These are phyloP conservation scores for Lasiodiplodia sp. DNA, from an alignment of 2,329 filamentous ascomycete species.

Conservation along the genomic window DNA sequence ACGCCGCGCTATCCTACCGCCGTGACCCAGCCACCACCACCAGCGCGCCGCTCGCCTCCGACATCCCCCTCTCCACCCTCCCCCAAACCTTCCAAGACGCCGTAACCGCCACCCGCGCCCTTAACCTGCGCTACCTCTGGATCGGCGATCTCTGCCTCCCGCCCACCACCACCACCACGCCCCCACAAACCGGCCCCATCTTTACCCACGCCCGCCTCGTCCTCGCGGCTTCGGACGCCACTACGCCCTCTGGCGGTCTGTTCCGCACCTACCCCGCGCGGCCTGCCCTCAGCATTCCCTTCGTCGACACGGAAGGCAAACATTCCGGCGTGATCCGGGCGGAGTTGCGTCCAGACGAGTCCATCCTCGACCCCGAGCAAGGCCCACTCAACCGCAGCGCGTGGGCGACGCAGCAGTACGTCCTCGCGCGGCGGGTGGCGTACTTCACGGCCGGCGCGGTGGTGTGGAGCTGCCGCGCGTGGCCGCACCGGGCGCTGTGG, in stretches of 20 bases:
- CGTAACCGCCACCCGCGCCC: neutral
- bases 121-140: constrained; percentile 31
- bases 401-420: constrained; percentile 2
- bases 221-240: constrained; percentile 3
- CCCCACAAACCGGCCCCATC: neutral
- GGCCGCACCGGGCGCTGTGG: neutral
- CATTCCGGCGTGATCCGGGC: neutral
- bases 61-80: neutral
- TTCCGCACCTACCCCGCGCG: neutral
- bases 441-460: neutral
- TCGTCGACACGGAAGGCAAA: neutral
- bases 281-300: neutral
- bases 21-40: constrained; percentile 3
- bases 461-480: neutral
- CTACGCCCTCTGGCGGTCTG: neutral
- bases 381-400: neutral
- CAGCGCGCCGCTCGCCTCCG: neutral
- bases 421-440: constrained; percentile 3
- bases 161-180: neutral
- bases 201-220: neutral
- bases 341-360: neutral
- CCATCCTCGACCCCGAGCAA: neutral
- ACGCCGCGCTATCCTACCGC: constrained; percentile 21
- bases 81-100: constrained; percentile 30
- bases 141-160: constrained; percentile 33